These are phyloP conservation scores for Colletotrichum karsti DNA, from an alignment of 2,329 filamentous ascomycete species.

Conservation along the genomic window DNA sequence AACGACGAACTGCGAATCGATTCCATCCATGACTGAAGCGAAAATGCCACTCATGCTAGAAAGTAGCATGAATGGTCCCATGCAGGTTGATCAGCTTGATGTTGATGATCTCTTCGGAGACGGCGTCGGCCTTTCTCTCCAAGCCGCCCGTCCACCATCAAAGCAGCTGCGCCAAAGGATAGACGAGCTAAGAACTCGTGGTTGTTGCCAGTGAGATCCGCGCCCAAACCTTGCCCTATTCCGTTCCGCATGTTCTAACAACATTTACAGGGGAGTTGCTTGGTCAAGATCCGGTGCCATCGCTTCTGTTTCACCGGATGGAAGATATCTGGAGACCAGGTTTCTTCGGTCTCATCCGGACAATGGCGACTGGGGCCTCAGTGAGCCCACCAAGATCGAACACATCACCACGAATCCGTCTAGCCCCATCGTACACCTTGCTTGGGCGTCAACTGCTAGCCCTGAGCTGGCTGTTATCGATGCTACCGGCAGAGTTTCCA, in stretches of 20 bases:
- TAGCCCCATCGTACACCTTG: slow-evolving; percentile 79
- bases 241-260: slow-evolving; percentile 1
- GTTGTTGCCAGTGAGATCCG: slow-evolving; percentile 79
- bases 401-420: slow-evolving; percentile 70
- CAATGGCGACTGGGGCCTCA: slow-evolving; percentile 79
- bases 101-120: slow-evolving; percentile 83
- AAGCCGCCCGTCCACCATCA: slow-evolving; percentile 59
- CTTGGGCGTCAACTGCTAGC: slow-evolving; percentile 77
- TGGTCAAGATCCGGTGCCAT: slow-evolving; percentile 92
- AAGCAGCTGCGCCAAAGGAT: slow-evolving; percentile 78
- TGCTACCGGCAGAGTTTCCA: slow-evolving; percentile 77
- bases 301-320: slow-evolving; percentile 80
- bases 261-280: slow-evolving; percentile 72
- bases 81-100: slow-evolving; percentile 64
- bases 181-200: slow-evolving; percentile 78
- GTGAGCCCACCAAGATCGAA: slow-evolving; percentile 72
- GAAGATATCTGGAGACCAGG: slow-evolving; percentile 74
- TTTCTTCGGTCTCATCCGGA: slow-evolving; percentile 75
- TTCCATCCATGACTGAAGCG: slow-evolving; percentile 38
- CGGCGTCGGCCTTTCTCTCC: slow-evolving; percentile 66
- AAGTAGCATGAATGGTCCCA: slow-evolving; percentile 49
- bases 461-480: slow-evolving; percentile 88
- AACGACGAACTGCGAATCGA: not conserved
- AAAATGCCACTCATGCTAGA: slow-evolving; percentile 65
- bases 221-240: not conserved